phyloP scores from a whole-genome alignment of 2,329 filamentous ascomycete species.

The Cordyceps farinosa region DNA sequence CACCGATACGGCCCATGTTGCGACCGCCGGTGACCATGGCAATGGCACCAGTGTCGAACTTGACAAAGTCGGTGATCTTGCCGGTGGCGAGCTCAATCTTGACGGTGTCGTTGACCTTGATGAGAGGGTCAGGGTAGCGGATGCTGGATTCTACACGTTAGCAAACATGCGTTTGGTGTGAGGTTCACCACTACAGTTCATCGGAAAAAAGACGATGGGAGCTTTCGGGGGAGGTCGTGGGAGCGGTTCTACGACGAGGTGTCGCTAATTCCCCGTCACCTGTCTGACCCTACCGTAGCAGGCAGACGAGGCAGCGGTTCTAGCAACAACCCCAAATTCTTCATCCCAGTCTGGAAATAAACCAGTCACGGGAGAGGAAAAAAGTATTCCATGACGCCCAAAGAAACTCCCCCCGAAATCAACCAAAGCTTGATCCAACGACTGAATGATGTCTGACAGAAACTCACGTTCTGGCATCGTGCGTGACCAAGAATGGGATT shows the following conservation, averaged over 20 bases:
- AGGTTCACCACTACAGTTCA: constrained; percentile 13
- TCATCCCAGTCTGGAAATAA: background rate
- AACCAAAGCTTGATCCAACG: constrained; percentile 99
- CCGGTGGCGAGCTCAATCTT: constrained; percentile 97
- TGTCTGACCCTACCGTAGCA: constrained; percentile 13
- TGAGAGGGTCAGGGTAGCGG: constrained; percentile 95
- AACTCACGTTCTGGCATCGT: constrained; percentile 99
- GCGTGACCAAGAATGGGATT: constrained; percentile 99
- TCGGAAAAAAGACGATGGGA: constrained; percentile 30
- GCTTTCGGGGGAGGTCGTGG: background rate
- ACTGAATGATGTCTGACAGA: constrained; percentile 97
- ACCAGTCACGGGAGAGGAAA: background rate
- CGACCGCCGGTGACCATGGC: constrained; percentile 99
- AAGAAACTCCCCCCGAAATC: constrained; percentile 37
- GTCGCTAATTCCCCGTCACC: constrained; percentile 2
- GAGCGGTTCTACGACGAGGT: constrained; percentile 13
- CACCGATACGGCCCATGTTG: constrained; percentile 99
- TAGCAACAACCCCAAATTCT: background rate
- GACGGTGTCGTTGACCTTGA: constrained; percentile 99
- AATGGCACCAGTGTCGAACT: constrained; percentile 97
- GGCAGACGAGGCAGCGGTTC: constrained; percentile 13
- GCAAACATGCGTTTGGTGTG: constrained; percentile 29
- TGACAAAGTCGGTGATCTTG: constrained; percentile 98
- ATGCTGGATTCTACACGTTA: constrained; percentile 62
- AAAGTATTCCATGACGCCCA: background rate